Conservation (phyloP, 169 alveolate genomes). For the Plasmodium inui region DNA sequence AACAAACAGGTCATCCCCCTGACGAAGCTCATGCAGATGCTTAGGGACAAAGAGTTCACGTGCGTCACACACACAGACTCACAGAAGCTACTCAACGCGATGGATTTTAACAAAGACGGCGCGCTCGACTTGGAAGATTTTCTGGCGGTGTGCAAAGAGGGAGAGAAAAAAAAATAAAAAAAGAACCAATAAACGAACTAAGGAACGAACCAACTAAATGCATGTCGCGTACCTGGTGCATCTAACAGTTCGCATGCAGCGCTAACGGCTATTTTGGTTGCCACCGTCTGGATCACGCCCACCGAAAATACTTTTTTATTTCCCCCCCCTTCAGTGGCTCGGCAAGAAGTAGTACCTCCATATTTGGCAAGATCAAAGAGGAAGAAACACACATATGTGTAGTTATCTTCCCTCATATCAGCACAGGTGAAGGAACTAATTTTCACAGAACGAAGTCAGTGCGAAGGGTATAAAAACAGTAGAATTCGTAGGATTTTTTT, state of each 20-base stretch:
- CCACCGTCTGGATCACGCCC: neutral
- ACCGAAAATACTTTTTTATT: neutral
- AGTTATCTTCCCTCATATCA: neutral
- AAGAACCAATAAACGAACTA: neutral
- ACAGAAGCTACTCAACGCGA: slow-evolving; percentile 22
- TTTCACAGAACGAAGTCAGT: neutral
- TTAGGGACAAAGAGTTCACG: slow-evolving; percentile 73
- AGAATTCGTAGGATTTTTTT: neutral
- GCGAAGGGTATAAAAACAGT: neutral
- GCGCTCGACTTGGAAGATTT: slow-evolving; percentile 70
- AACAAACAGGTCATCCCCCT: slow-evolving; percentile 70
- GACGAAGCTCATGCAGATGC: slow-evolving; percentile 68
- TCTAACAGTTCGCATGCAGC: neutral
- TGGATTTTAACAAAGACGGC: slow-evolving; percentile 74
- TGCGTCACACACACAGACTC: slow-evolving; percentile 75
- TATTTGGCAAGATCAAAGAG: neutral
- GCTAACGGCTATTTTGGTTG: neutral
- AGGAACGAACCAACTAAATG: neutral
- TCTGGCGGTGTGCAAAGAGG: slow-evolving; percentile 14
- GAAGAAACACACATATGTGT: neutral
- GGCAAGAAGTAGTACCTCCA: slow-evolving; percentile 32
- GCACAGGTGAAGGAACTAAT: neutral
- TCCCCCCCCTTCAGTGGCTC: slow-evolving; percentile 49
- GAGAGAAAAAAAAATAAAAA: neutral
- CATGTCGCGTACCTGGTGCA: neutral